A percentile compares a stretch with the other conserved stretches of the same genome.
Evolutionary conservation across 192 early-diverging fungal genomes (phyloP).

Genomic region (Phycomyces nitens): DNA sequence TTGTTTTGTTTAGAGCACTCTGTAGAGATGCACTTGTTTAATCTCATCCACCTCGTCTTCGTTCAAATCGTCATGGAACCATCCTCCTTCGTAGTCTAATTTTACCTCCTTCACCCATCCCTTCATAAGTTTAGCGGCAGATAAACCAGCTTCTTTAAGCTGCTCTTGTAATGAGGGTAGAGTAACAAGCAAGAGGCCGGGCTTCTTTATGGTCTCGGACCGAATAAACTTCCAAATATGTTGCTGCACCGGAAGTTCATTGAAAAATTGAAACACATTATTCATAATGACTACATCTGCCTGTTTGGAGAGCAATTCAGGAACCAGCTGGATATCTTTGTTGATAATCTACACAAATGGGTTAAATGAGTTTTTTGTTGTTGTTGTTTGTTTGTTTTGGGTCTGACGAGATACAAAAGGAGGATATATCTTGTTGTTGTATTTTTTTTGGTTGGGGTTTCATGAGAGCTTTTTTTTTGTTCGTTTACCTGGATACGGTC

Average conservation of each 20-base stretch:
- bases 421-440: too few species aligned
- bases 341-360: constrained; percentile 36
- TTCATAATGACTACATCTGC: constrained; percentile 59
- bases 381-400: too few species aligned
- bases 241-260: constrained; percentile 38
- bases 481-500: constrained; percentile 46
- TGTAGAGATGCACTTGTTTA: constrained; percentile 53
- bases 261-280: constrained; percentile 63
- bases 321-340: constrained; percentile 43
- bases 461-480: too few species aligned
- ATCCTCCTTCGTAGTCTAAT: constrained; percentile 35
- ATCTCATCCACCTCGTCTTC: constrained; percentile 52
- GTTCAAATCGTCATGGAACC: constrained; percentile 44
- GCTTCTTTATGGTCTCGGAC: constrained; percentile 34
- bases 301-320: constrained; percentile 34
- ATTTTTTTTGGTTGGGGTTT: too few species aligned
- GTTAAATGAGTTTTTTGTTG: too few species aligned
- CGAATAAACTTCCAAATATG: constrained; percentile 52
- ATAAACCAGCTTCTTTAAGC: constrained; percentile 50
- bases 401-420: neutral
- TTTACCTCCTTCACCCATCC: constrained; percentile 52
- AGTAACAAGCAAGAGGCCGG: constrained; percentile 44
- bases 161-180: constrained; percentile 56
- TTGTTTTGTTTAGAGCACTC: constrained; percentile 37
- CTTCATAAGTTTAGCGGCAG: constrained; percentile 35